Conservation (phyloP, 2,329 filamentous ascomycete genomes). For the Pseudogymnoascus destructans region DNA sequence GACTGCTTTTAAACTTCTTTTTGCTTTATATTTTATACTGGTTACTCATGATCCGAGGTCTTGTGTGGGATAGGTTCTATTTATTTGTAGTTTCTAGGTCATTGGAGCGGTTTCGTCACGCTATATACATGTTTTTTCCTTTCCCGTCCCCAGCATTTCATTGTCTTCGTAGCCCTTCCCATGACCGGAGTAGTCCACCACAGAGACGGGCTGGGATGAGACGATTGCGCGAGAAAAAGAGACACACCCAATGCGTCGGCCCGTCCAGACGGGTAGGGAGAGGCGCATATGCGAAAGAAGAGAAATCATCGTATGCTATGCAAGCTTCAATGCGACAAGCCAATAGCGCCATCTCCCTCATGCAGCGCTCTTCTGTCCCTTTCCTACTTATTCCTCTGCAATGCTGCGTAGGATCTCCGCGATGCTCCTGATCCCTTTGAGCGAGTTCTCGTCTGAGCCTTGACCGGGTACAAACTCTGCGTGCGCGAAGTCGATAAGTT, state of each 20-base stretch:
- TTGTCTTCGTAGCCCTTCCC: not conserved
- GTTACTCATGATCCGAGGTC: not conserved
- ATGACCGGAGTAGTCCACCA: not conserved
- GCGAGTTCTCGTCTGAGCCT: slow-evolving; percentile 74
- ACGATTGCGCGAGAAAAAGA: not conserved
- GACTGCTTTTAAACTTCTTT: not conserved
- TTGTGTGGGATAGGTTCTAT: slow-evolving; percentile 2
- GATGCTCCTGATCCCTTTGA: slow-evolving; percentile 62
- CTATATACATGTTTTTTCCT: not conserved
- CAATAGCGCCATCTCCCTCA: not conserved
- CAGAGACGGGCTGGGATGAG: not conserved
- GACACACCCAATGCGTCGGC: not conserved
- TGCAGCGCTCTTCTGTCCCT: not conserved
- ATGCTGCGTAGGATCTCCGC: slow-evolving; percentile 45
- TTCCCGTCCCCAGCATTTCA: not conserved
- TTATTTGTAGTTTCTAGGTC: slow-evolving; percentile 6
- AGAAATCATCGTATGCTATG: not conserved
- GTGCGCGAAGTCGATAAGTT: slow-evolving; percentile 95
- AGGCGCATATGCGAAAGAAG: not conserved
- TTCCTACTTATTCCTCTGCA: not conserved
- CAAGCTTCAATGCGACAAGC: not conserved
- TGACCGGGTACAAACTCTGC: slow-evolving; percentile 66
- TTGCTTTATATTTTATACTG: not conserved
- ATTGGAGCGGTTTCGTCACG: slow-evolving; percentile 1
- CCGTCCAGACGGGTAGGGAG: not conserved